Percentiles rank a stretch among this genome's conserved stretches.
phyloP scores from a whole-genome alignment of 257 asterid species.

The Jacaranda copaia region DNA sequence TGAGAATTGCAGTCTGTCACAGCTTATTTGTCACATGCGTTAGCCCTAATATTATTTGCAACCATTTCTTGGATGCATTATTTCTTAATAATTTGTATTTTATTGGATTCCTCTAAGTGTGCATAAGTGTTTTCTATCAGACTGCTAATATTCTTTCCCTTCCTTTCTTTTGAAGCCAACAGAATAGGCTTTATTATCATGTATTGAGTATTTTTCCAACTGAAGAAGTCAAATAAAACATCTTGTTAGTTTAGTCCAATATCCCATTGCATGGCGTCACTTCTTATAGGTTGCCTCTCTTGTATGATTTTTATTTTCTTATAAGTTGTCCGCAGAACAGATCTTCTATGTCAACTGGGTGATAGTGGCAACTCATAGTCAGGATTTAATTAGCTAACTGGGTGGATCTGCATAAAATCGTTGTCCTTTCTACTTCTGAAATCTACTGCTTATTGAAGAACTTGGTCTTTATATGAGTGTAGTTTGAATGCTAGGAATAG shows the following conservation, averaged over 20 bases:
- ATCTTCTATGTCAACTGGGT: constrained; percentile 3
- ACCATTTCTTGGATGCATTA: background rate
- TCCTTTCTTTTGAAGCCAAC: too few relatives aligned
- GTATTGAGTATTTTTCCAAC: background rate
- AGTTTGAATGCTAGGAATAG: background rate
- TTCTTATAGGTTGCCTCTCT: constrained; percentile 9
- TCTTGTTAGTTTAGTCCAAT: background rate
- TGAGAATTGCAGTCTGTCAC: background rate
- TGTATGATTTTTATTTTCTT: background rate
- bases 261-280: background rate
- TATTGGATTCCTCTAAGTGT: background rate
- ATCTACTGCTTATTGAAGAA: background rate
- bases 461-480: background rate
- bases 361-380: background rate
- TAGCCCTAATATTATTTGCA: background rate
- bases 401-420: background rate
- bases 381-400: background rate
- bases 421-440: constrained; percentile 18
- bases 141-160: too few relatives aligned
- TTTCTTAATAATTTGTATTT: background rate
- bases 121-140: background rate
- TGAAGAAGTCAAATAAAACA: background rate
- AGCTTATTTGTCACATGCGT: background rate
- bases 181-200: background rate
- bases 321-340: constrained; percentile 18